Conservation (phyloP, 371 early-diverging fungal genomes). For the Blakeslea trispora region DNA sequence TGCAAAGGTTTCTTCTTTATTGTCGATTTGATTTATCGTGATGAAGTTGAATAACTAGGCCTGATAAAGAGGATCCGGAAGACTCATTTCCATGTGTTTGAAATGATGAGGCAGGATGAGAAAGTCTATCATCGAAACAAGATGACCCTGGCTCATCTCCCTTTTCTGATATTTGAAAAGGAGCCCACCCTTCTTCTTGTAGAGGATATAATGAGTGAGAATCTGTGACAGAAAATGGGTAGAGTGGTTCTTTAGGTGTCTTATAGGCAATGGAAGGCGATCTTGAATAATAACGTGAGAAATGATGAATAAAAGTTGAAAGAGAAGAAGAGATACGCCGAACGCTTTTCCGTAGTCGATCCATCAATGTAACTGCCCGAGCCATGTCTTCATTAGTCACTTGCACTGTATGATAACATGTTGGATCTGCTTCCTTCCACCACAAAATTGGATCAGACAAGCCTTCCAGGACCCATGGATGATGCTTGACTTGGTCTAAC, state of each 20-base stretch:
- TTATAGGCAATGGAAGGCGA: too few relatives aligned
- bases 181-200: slow-evolving; percentile 2
- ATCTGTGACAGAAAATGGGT: slow-evolving; percentile 9
- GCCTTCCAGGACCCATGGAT: slow-evolving; percentile 84
- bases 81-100: slow-evolving; percentile 11
- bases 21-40: too few relatives aligned
- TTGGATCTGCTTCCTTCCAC: slow-evolving; percentile 33
- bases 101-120: slow-evolving; percentile 12
- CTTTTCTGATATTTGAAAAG: too few relatives aligned
- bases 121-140: too few relatives aligned
- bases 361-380: slow-evolving; percentile 33
- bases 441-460: slow-evolving; percentile 56
- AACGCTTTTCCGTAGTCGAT: slow-evolving; percentile 47
- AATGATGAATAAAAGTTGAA: slow-evolving; percentile 32
- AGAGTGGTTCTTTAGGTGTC: too few relatives aligned
- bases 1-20: too few relatives aligned
- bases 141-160: too few relatives aligned
- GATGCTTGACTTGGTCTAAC: slow-evolving; percentile 79
- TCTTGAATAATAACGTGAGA: slow-evolving; percentile 10
- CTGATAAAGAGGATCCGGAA: slow-evolving; percentile 18
- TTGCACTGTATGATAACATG: slow-evolving; percentile 29
- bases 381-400: slow-evolving; percentile 35
- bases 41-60: slow-evolving; percentile 17
- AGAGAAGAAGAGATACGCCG: slow-evolving; percentile 65
- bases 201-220: slow-evolving; percentile 1